phyloP scores from a whole-genome alignment of 805 yeast genomes.

The Candida arabinofermentans region DNA sequence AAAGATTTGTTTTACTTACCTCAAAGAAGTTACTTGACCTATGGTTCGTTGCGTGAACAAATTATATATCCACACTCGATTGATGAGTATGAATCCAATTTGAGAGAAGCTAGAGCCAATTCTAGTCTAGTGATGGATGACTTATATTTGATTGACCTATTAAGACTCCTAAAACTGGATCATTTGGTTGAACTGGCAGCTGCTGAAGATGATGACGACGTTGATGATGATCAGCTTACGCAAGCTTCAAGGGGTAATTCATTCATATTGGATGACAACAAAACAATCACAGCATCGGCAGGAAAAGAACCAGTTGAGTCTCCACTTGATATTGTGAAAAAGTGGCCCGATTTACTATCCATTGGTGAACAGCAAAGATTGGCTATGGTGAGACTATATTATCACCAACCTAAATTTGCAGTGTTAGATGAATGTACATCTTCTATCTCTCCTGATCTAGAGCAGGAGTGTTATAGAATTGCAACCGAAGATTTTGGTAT shows the following conservation, averaged over 20 bases:
- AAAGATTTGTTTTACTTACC: constrained; percentile 83
- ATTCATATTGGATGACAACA: too few species aligned
- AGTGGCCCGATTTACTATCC: constrained; percentile 87
- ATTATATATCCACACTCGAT: constrained; percentile 81
- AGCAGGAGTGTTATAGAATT: constrained; percentile 79
- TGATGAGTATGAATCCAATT: constrained; percentile 44
- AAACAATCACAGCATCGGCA: not conserved
- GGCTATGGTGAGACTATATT: constrained; percentile 89
- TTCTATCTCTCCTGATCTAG: constrained; percentile 88
- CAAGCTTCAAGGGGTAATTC: too few species aligned
- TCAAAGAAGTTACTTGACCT: constrained; percentile 83
- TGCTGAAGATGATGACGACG: constrained; percentile 20
- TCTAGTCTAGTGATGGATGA: constrained; percentile 36
- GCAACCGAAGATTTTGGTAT: constrained; percentile 72
- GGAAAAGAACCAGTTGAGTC: constrained; percentile 13
- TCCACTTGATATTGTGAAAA: constrained; percentile 65
- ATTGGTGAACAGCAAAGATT: constrained; percentile 91
- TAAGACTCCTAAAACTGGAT: constrained; percentile 54
- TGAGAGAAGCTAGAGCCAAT: constrained; percentile 26
- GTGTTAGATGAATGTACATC: constrained; percentile 95
- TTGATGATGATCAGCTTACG: constrained; percentile 14
- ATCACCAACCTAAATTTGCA: constrained; percentile 89
- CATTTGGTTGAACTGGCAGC: constrained; percentile 45
- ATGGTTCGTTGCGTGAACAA: constrained; percentile 80
- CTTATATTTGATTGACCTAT: constrained; percentile 46